Percentiles rank a stretch among this genome's conserved stretches.
Evolutionary conservation across 2,329 filamentous ascomycete genomes (phyloP).

Genomic region (Catunica adiposa): DNA sequence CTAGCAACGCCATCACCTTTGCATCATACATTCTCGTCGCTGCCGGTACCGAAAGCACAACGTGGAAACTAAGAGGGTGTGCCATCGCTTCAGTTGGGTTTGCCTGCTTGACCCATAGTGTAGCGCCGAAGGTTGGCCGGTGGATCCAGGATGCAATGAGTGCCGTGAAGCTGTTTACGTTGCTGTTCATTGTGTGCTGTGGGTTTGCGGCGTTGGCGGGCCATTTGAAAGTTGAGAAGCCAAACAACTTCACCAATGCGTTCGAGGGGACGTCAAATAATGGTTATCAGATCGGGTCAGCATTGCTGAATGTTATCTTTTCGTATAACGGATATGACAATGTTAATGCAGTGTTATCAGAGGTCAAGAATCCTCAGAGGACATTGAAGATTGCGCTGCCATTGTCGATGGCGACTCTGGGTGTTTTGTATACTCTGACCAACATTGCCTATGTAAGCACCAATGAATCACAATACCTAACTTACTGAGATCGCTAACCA

Average conservation of each 20-base stretch:
- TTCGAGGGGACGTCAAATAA: slow-evolving; percentile 30
- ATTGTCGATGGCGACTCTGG: slow-evolving; percentile 35
- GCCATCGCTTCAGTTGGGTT: slow-evolving; percentile 38
- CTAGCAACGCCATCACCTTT: slow-evolving; percentile 41
- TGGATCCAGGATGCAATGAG: slow-evolving; percentile 41
- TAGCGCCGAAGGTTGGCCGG: slow-evolving; percentile 40
- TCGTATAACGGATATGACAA: slow-evolving; percentile 49
- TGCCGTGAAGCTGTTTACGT: slow-evolving; percentile 41
- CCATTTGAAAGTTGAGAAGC: slow-evolving; percentile 30
- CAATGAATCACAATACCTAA: neutral
- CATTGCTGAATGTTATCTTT: slow-evolving; percentile 41
- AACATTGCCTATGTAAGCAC: slow-evolving; percentile 39
- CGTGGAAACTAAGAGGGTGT: slow-evolving; percentile 41
- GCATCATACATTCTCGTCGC: slow-evolving; percentile 41
- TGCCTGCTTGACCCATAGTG: slow-evolving; percentile 33
- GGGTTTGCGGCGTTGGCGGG: slow-evolving; percentile 41
- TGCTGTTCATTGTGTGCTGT: slow-evolving; percentile 44
- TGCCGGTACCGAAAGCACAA: slow-evolving; percentile 32
- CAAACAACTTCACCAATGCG: slow-evolving; percentile 40
- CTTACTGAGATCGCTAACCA: neutral
- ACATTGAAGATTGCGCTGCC: slow-evolving; percentile 40
- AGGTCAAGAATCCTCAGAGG: slow-evolving; percentile 37
- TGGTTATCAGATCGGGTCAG: slow-evolving; percentile 33
- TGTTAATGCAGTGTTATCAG: slow-evolving; percentile 43
- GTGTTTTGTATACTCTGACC: slow-evolving; percentile 42